Conservation (phyloP, 805 yeast genomes). For the Candida insectorum region DNA sequence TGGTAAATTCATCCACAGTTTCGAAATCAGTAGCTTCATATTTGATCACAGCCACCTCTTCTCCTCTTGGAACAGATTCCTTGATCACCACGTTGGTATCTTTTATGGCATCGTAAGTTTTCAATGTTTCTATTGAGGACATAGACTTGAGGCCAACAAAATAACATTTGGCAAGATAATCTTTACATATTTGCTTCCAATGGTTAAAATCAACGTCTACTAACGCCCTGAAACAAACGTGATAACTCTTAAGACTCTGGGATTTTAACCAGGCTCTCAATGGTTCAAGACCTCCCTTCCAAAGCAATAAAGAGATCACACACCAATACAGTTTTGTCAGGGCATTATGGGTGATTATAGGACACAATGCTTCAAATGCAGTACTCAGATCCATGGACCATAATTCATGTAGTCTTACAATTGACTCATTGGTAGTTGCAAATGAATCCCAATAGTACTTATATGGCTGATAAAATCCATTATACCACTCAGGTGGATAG, state of each 20-base stretch:
- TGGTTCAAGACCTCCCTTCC: too few species aligned
- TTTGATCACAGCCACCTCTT: constrained; percentile 1
- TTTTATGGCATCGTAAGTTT: constrained; percentile 26
- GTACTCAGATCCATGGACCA: too few species aligned
- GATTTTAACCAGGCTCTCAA: too few species aligned
- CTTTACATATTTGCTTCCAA: too few species aligned
- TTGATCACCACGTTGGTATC: constrained; percentile 15
- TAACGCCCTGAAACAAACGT: too few species aligned
- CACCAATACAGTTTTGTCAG: too few species aligned
- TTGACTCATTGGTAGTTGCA: constrained; percentile 11
- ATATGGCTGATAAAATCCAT: constrained; percentile 26
- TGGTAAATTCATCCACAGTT: constrained; percentile 16
- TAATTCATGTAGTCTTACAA: constrained; percentile 14
- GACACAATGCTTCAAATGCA: too few species aligned
- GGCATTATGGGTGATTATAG: too few species aligned
- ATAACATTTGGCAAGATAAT: too few species aligned
- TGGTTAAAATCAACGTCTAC: too few species aligned
- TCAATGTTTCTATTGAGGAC: constrained; percentile 23
- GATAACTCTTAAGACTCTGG: too few species aligned
- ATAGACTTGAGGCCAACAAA: constrained; percentile 16
- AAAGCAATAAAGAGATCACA: too few species aligned
- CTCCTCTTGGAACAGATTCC: constrained; percentile 6
- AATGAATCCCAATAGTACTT: constrained; percentile 26
- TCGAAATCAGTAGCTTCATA: constrained; percentile 2
- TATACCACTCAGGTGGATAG: constrained; percentile 28